Percentiles rank a stretch among this genome's conserved stretches.
These are phyloP conservation scores for Chaetomium strumarium DNA, from an alignment of 2,329 filamentous ascomycete genomes.

Conservation along the genomic window DNA sequence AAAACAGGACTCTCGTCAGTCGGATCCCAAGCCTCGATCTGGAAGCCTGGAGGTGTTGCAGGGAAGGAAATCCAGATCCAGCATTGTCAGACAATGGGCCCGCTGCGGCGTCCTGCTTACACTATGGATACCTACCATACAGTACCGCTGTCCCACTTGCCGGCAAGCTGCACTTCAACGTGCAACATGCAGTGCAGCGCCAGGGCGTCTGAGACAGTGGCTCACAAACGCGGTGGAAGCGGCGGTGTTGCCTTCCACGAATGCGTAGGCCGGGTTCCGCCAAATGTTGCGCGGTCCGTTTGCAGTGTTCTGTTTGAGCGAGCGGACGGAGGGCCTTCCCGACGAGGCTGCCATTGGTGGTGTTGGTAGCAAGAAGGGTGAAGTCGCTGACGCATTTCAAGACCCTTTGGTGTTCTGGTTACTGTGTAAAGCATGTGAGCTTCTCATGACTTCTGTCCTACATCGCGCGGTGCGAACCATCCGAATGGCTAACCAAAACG, in stretches of 20 bases:
- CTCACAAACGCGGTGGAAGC: slow-evolving; percentile 8
- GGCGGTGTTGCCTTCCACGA: slow-evolving; percentile 8
- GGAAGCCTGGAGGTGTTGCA: slow-evolving; percentile 8
- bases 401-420: no score
- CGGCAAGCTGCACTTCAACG: slow-evolving; percentile 13
- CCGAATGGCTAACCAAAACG: neutral
- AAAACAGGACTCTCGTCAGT: neutral
- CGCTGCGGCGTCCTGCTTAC: no score
- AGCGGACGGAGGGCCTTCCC: neutral
- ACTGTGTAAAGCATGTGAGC: no score
- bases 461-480: neutral
- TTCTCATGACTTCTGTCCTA: no score
- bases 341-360: neutral
- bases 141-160: slow-evolving; percentile 5
- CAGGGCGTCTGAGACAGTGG: neutral
- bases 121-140: no score
- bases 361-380: neutral
- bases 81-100: no score
- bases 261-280: neutral
- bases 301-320: neutral
- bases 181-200: slow-evolving; percentile 10
- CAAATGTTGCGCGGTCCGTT: neutral
- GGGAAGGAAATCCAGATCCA: no score
- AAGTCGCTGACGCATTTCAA: neutral
- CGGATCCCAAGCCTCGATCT: slow-evolving; percentile 8